A percentile compares a stretch with the other conserved stretches of the same genome.
Evolutionary conservation across 2,329 filamentous ascomycete species (phyloP).

Genomic region (Penicillium glabrum): DNA sequence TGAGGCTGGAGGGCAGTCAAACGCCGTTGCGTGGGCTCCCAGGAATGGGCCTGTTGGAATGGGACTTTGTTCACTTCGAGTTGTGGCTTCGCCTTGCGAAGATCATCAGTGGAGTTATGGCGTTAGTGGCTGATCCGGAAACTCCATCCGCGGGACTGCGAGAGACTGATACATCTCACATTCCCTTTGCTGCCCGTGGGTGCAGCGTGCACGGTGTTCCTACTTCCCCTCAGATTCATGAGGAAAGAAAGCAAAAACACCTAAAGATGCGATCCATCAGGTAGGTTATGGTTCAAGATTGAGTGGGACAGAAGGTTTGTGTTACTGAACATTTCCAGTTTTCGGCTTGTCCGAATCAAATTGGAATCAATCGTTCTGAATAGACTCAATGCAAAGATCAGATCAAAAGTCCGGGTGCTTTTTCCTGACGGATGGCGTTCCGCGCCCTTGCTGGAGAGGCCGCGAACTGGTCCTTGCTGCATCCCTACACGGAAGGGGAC

Average conservation of each 20-base stretch:
- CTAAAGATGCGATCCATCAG: neutral
- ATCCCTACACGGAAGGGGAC: constrained; percentile 33
- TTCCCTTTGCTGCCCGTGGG: constrained; percentile 12
- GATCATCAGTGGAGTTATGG: constrained; percentile 10
- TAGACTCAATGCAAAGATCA: neutral
- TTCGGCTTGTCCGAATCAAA: neutral
- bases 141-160: constrained; percentile 4
- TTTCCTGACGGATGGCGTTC: constrained; percentile 21
- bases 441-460: constrained; percentile 30
- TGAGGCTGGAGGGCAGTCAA: constrained; percentile 4
- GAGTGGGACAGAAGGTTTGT: neutral
- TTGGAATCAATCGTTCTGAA: neutral
- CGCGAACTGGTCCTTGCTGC: constrained; percentile 30
- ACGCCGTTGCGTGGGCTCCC: constrained; percentile 20
- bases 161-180: constrained; percentile 28
- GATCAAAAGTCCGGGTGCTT: neutral
- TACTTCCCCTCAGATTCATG: neutral
- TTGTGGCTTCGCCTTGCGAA: constrained; percentile 3
- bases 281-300: neutral
- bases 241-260: neutral
- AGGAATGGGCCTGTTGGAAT: constrained; percentile 11
- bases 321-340: neutral
- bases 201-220: constrained; percentile 3
- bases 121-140: constrained; percentile 21
- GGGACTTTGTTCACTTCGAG: neutral